Conservation (phyloP, 2,329 filamentous ascomycete genomes). For the Pseudomassariella vexata region DNA sequence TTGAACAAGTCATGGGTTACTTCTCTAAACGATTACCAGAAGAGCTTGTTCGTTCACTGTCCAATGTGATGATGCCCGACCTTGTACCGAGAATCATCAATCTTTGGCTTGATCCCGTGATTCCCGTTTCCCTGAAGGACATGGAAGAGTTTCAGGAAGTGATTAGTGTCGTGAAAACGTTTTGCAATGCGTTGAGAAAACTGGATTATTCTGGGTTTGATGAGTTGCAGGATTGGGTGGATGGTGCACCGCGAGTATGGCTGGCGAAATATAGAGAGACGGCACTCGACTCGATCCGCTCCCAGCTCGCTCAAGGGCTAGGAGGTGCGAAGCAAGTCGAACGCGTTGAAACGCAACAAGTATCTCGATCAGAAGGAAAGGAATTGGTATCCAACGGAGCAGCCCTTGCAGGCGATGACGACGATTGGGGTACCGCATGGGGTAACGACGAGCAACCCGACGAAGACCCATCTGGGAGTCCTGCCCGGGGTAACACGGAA, state of each 20-base stretch:
- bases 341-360: conserved; percentile 74
- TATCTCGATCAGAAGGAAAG: conserved; percentile 62
- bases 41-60: conserved; percentile 55
- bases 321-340: conserved; percentile 67
- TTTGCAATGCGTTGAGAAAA: conserved; percentile 58
- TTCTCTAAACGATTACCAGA: conserved; percentile 45
- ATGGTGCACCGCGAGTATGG: conserved; percentile 77
- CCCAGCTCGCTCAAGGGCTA: conserved; percentile 61
- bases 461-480: conserved; percentile 17
- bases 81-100: conserved; percentile 64
- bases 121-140: conserved; percentile 68
- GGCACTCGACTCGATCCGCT: conserved; percentile 69
- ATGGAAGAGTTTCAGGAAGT: conserved; percentile 67
- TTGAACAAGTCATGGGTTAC: conserved; percentile 46
- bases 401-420: conserved; percentile 35
- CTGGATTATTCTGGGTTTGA: conserved; percentile 57
- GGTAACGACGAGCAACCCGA: conserved; percentile 33
- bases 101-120: conserved; percentile 68
- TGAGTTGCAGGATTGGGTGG: conserved; percentile 72
- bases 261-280: conserved; percentile 75
- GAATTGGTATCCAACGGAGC: conserved; percentile 52
- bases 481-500: conserved; percentile 26
- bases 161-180: conserved; percentile 56
- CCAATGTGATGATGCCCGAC: conserved; percentile 63
- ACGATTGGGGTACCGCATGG: conserved; percentile 79